Evolutionary conservation across 2,329 filamentous ascomycete species (phyloP).

Genomic region (Paraphoma sp.): DNA sequence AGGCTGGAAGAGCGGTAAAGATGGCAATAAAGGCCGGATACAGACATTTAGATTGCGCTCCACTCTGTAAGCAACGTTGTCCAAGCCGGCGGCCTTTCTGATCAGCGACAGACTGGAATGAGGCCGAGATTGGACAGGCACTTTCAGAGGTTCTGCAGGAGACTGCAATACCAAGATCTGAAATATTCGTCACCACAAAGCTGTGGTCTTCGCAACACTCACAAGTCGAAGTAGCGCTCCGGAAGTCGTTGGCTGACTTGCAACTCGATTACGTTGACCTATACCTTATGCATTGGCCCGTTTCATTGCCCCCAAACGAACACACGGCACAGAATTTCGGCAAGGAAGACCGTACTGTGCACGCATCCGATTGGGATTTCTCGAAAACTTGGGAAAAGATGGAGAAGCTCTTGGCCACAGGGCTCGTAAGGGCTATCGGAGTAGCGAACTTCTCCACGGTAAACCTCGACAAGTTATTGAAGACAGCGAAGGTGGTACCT

Average conservation of each 20-base stretch:
- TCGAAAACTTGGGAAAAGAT: conserved; percentile 35
- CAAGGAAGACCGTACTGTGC: too few species aligned
- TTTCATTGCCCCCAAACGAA: background rate
- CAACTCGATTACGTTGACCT: conserved; percentile 85
- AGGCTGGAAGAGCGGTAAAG: background rate
- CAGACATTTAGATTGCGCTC: background rate
- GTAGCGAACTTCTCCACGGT: conserved; percentile 24
- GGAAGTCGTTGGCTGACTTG: conserved; percentile 74
- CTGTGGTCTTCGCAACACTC: conserved; percentile 88
- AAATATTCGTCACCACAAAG: conserved; percentile 66
- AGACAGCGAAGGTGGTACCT: conserved; percentile 25
- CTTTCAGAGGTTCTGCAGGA: conserved; percentile 7
- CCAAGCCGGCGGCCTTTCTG: background rate
- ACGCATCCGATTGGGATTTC: conserved; percentile 3
- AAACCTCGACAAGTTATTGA: conserved; percentile 58
- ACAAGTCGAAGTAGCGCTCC: conserved; percentile 72
- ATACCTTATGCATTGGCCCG: conserved; percentile 76
- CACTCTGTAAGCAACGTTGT: background rate
- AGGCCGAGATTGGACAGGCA: conserved; percentile 10
- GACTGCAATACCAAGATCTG: conserved; percentile 39
- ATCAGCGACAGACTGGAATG: conserved; percentile 1
- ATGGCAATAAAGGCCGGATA: background rate
- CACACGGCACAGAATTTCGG: too few species aligned
- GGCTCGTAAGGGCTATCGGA: conserved; percentile 22
- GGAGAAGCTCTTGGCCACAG: conserved; percentile 37